Evolutionary conservation across 257 asterid genomes (phyloP).

Genomic region (Capsicum pubescens): DNA sequence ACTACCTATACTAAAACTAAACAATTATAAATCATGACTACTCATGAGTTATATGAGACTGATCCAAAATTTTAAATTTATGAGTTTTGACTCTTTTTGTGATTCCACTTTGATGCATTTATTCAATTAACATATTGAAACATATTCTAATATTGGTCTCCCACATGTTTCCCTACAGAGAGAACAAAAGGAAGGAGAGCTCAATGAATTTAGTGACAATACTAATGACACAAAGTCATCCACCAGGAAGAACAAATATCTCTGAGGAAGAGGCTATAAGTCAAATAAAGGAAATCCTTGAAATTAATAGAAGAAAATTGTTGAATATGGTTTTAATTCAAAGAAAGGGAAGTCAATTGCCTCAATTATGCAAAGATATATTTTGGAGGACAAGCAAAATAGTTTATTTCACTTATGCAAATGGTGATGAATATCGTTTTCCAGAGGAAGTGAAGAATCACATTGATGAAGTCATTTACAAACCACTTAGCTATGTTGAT

Average conservation of each 20-base stretch:
- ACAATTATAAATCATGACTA: too few relatives aligned
- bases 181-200: neutral
- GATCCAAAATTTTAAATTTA: too few relatives aligned
- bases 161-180: neutral
- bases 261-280: constrained; percentile 2
- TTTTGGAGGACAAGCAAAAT: neutral
- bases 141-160: neutral
- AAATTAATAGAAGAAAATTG: neutral
- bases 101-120: neutral
- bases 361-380: neutral
- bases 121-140: neutral
- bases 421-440: neutral
- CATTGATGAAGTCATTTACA: neutral
- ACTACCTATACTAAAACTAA: too few relatives aligned
- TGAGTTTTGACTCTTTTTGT: too few relatives aligned
- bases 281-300: neutral
- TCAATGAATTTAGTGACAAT: neutral
- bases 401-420: neutral
- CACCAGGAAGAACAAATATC: neutral
- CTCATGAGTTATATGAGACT: too few relatives aligned
- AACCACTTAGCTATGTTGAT: neutral
- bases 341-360: neutral
- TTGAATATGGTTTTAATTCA: neutral
- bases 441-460: neutral
- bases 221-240: neutral